A percentile compares a stretch with the other conserved stretches of the same genome.
Conservation (phyloP, 2,329 filamentous ascomycete genomes). For the Fusarium sp. region DNA sequence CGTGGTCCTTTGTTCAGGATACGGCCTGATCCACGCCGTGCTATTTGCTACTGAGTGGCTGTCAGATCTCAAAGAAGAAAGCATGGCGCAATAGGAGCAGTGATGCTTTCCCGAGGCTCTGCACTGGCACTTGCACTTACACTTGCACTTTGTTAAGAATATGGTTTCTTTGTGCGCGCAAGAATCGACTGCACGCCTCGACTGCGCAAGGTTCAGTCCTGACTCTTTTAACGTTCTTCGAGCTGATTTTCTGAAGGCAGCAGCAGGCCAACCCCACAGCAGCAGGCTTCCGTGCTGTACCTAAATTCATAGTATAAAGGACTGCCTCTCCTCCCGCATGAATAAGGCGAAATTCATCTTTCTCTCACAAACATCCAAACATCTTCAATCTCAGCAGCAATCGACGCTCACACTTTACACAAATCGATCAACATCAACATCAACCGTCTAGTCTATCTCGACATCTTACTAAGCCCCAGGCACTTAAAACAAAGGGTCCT, state of each 20-base stretch:
- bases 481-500: slow-evolving; percentile 16
- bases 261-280: slow-evolving; percentile 28
- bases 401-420: background rate
- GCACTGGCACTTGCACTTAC: background rate
- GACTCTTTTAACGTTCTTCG: slow-evolving; percentile 17
- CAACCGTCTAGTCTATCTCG: background rate
- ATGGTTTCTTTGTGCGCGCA: background rate
- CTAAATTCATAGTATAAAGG: slow-evolving; percentile 8
- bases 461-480: slow-evolving; percentile 15
- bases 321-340: background rate
- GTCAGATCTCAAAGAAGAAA: background rate
- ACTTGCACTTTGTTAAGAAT: background rate
- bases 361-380: background rate
- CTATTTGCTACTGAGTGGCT: background rate
- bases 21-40: background rate
- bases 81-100: background rate
- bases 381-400: background rate
- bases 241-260: slow-evolving; percentile 35
- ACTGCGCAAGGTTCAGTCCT: slow-evolving; percentile 1
- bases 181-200: background rate
- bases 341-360: background rate
- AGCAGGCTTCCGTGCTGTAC: background rate
- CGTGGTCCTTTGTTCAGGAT: background rate
- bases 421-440: background rate
- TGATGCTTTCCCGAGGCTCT: background rate